Conservation (phyloP, 139 green algal species). For the Asterochloris erici region DNA sequence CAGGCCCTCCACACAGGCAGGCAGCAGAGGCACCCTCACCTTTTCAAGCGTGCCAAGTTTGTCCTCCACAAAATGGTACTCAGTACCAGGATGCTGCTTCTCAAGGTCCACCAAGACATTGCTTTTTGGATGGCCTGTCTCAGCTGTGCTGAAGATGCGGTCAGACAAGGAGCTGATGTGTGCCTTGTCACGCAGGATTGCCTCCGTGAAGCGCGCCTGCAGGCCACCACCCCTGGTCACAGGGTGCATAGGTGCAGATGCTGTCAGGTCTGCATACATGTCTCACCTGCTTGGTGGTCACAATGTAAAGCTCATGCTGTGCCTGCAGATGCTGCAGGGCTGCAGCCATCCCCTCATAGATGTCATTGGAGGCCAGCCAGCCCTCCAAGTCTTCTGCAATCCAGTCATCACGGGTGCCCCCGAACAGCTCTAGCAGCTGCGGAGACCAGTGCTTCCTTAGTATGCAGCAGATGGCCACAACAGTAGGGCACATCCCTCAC, state of each 20-base stretch:
- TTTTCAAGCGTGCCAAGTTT: constrained; percentile 88
- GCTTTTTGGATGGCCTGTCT: constrained; percentile 74
- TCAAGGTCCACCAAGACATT: constrained; percentile 69
- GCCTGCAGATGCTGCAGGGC: constrained; percentile 53
- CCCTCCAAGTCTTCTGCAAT: constrained; percentile 81
- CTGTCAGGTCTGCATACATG: constrained; percentile 72
- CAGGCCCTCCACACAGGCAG: neutral
- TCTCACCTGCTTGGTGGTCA: constrained; percentile 96
- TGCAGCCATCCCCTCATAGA: constrained; percentile 84
- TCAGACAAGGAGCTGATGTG: constrained; percentile 72
- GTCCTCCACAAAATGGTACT: constrained; percentile 88
- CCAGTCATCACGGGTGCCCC: constrained; percentile 87
- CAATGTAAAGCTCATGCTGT: constrained; percentile 86
- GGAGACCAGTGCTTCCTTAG: neutral
- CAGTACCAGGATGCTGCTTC: constrained; percentile 43
- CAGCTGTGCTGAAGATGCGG: constrained; percentile 78
- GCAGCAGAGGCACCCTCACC: constrained; percentile 31
- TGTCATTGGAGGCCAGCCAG: constrained; percentile 92
- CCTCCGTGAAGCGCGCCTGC: constrained; percentile 82
- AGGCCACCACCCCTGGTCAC: neutral
- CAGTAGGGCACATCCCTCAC: constrained; percentile 22
- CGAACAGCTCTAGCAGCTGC: constrained; percentile 91
- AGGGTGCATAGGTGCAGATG: constrained; percentile 22
- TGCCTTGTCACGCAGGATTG: constrained; percentile 82
- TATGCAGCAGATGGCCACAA: neutral